phyloP scores from a whole-genome alignment of 2,329 filamentous ascomycete species.

The Albophoma yamanashiensis region DNA sequence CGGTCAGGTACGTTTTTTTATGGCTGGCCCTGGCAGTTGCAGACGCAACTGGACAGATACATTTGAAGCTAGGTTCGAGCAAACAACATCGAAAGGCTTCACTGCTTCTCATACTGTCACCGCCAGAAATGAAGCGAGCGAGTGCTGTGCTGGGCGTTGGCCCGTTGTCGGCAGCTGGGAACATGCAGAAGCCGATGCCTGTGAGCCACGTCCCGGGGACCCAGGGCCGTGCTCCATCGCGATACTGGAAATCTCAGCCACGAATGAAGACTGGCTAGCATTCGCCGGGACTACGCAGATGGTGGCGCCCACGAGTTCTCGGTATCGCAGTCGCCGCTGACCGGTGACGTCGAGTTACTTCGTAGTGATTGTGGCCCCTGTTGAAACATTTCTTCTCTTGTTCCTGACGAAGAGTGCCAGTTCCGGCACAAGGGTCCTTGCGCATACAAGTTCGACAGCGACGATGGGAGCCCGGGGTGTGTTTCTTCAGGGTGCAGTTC shows the following conservation, averaged over 20 bases:
- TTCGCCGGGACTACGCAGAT: not conserved
- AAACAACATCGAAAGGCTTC: not conserved
- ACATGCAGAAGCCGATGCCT: not conserved
- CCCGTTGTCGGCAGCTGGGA: not conserved
- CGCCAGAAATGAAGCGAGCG: not conserved
- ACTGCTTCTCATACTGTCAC: not conserved
- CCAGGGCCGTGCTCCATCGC: not conserved
- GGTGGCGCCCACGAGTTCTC: not conserved
- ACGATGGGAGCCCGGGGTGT: not conserved
- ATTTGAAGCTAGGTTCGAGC: not conserved
- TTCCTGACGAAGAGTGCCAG: not conserved
- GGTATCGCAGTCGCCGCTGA: not conserved
- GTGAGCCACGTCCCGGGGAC: conserved; percentile 3
- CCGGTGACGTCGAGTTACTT: not conserved
- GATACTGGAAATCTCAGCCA: not conserved
- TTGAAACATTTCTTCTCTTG: not conserved
- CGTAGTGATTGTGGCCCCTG: too few relatives aligned
- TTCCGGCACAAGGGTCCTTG: not conserved
- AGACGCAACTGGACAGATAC: not conserved
- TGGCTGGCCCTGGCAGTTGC: not conserved
- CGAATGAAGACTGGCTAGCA: not conserved
- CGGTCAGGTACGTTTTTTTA: not conserved
- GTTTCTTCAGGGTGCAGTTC: not conserved
- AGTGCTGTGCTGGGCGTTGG: not conserved
- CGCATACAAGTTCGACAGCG: not conserved